Percentiles rank a stretch among this genome's conserved stretches.
Evolutionary conservation across 495 filamentous ascomycete species (phyloP).

Genomic region (Daldinia caldariorum): DNA sequence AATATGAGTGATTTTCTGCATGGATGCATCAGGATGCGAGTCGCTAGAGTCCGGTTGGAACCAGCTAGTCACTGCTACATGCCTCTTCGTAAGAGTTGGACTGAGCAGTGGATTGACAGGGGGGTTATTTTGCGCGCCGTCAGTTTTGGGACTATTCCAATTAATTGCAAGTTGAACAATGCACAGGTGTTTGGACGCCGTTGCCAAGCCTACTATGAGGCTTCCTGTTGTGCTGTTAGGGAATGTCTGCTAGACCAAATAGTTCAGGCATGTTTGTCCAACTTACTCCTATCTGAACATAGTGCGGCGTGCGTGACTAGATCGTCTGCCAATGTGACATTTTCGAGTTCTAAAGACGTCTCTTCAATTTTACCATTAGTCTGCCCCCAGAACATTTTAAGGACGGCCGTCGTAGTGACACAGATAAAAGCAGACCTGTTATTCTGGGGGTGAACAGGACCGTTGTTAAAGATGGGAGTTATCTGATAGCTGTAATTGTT

Average conservation of each 20-base stretch:
- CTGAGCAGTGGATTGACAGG: slow-evolving; percentile 49
- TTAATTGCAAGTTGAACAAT: slow-evolving; percentile 68
- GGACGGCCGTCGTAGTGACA: slow-evolving; percentile 73
- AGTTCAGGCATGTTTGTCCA: neutral
- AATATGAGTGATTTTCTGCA: slow-evolving; percentile 70
- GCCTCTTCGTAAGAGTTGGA: slow-evolving; percentile 58
- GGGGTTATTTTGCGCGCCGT: slow-evolving; percentile 51
- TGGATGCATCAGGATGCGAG: slow-evolving; percentile 61
- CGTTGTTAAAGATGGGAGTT: slow-evolving; percentile 63
- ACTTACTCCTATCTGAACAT: slow-evolving; percentile 73
- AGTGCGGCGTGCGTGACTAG: slow-evolving; percentile 83
- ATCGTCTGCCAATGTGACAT: slow-evolving; percentile 71
- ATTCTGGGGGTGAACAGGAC: slow-evolving; percentile 72
- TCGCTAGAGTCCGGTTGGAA: slow-evolving; percentile 53
- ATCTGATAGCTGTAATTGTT: slow-evolving; percentile 59
- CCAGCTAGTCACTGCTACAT: slow-evolving; percentile 63
- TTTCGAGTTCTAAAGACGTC: slow-evolving; percentile 73
- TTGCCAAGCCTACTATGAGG: slow-evolving; percentile 71
- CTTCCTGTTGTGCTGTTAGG: slow-evolving; percentile 55
- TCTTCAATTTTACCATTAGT: slow-evolving; percentile 75
- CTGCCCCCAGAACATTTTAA: slow-evolving; percentile 74
- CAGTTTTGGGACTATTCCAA: slow-evolving; percentile 57
- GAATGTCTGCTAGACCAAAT: neutral
- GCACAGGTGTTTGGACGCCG: slow-evolving; percentile 71
- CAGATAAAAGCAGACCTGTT: slow-evolving; percentile 74